Percentiles rank a stretch among this genome's conserved stretches.
Conservation (phyloP, 768 basidiomycete genomes). For the Boletus patriciae region DNA sequence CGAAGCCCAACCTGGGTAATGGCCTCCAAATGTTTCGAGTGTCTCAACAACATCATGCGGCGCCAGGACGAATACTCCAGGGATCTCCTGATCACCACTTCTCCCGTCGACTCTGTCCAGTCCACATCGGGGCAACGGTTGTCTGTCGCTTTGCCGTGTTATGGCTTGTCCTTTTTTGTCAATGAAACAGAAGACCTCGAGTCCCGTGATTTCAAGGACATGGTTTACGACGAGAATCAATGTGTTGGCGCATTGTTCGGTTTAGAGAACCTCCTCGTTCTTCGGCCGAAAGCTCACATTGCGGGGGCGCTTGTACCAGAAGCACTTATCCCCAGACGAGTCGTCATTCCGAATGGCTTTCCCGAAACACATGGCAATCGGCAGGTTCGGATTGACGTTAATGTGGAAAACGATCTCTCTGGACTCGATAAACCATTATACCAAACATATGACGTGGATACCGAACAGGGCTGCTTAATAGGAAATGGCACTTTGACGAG, state of each 20-base stretch:
- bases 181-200: slow-evolving; percentile 31
- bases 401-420: too few species aligned
- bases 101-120: not conserved
- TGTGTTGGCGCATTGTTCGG: slow-evolving; percentile 43
- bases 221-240: slow-evolving; percentile 40
- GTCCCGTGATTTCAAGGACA: slow-evolving; percentile 38
- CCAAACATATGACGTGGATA: not conserved
- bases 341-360: not conserved
- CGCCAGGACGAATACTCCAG: too few species aligned
- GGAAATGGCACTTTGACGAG: not conserved
- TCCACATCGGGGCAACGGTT: not conserved
- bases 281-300: not conserved
- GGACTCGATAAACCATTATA: not conserved
- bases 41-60: too few species aligned
- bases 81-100: slow-evolving; percentile 19
- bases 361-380: not conserved
- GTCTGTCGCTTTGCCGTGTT: slow-evolving; percentile 31
- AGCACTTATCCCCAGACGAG: not conserved
- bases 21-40: slow-evolving; percentile 9
- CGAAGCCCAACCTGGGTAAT: slow-evolving; percentile 20
- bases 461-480: not conserved
- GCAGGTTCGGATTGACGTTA: too few species aligned
- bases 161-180: slow-evolving; percentile 41
- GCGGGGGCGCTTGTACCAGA: not conserved
- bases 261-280: slow-evolving; percentile 35